Percentiles rank a stretch among this genome's conserved stretches.
These are phyloP conservation scores for Ganoderma multipileum DNA, from an alignment of 1,284 basidiomycete genomes.

Conservation along the genomic window DNA sequence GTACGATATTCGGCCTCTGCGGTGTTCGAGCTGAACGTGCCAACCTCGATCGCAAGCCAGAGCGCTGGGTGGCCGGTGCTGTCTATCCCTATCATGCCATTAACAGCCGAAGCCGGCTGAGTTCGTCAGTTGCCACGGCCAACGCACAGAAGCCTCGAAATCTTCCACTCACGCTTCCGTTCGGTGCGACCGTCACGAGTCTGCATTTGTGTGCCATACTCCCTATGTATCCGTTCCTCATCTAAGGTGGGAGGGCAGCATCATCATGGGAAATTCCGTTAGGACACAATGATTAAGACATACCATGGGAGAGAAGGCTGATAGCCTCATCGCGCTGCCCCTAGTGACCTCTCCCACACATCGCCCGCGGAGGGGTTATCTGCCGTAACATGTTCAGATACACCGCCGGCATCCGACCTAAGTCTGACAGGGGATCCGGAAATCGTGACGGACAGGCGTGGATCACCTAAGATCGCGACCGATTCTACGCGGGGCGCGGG, in stretches of 20 bases:
- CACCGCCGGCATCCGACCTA: neutral
- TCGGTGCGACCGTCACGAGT: neutral
- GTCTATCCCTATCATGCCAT: neutral
- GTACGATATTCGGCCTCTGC: neutral
- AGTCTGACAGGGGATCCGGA: neutral
- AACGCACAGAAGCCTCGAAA: neutral
- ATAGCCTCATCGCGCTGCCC: constrained; percentile 1
- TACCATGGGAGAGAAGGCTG: constrained; percentile 1
- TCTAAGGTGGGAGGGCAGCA: neutral
- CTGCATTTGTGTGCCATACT: neutral
- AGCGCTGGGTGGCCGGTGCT: neutral
- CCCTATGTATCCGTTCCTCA: neutral
- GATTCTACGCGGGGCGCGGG: neutral
- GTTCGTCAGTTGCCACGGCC: constrained; percentile 5
- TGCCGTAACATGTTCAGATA: neutral
- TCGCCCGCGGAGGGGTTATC: neutral
- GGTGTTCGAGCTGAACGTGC: neutral
- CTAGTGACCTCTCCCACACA: neutral
- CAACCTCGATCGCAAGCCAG: neutral
- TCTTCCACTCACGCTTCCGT: neutral
- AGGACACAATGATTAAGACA: neutral
- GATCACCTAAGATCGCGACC: constrained; percentile 8
- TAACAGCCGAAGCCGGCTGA: neutral
- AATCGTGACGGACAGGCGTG: neutral
- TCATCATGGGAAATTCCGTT: neutral